These are phyloP conservation scores for Phascolomyces articulosus DNA, from an alignment of 371 early-diverging fungal genomes.

Conservation along the genomic window DNA sequence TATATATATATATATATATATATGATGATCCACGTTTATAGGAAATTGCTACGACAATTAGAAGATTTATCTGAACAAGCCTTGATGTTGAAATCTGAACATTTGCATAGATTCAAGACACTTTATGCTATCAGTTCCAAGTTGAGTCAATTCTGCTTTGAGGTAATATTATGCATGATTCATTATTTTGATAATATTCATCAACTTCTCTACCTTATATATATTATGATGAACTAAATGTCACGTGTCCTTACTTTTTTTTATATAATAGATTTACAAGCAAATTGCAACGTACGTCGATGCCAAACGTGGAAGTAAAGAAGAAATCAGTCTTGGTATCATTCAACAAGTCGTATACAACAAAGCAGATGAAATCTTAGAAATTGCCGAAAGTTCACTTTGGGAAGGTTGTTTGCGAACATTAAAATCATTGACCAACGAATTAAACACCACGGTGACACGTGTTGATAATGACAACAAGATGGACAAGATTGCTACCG, in stretches of 20 bases:
- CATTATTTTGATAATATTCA: not conserved
- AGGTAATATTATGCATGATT: conserved; percentile 18
- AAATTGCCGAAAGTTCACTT: conserved; percentile 60
- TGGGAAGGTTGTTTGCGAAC: conserved; percentile 65
- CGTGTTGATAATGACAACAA: conserved; percentile 55
- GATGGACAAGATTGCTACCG: conserved; percentile 48
- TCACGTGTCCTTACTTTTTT: no score
- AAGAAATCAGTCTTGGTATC: conserved; percentile 39
- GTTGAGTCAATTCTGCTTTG: conserved; percentile 49
- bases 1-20: no score
- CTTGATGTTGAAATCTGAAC: conserved; percentile 53
- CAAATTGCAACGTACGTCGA: conserved; percentile 36
- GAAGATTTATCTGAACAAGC: conserved; percentile 65
- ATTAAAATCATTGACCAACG: conserved; percentile 52
- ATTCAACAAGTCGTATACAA: conserved; percentile 55
- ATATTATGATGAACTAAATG: not conserved
- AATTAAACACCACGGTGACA: conserved; percentile 38
- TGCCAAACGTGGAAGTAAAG: conserved; percentile 50
- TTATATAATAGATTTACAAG: conserved; percentile 11
- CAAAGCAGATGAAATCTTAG: conserved; percentile 56
- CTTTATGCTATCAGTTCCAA: conserved; percentile 54
- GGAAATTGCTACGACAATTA: conserved; percentile 70
- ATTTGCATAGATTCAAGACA: conserved; percentile 55
- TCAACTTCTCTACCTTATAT: not conserved
- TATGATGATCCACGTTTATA: conserved; percentile 17